These are phyloP conservation scores for Phascolomyces articulosus DNA, from an alignment of 371 early-diverging fungal species.

Conservation along the genomic window DNA sequence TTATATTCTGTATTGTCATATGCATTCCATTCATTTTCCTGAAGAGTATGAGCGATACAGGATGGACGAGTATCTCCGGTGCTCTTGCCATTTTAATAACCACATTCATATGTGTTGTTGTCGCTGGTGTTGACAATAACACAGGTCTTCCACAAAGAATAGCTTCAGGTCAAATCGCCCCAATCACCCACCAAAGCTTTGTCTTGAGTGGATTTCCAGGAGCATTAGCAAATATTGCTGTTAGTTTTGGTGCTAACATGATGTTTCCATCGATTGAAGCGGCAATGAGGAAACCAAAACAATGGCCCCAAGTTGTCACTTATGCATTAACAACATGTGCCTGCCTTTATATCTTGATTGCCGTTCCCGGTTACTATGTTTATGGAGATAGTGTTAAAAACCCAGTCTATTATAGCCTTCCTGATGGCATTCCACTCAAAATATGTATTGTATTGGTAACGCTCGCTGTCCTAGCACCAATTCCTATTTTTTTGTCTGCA, in stretches of 20 bases:
- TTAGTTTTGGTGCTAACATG: conserved; percentile 81
- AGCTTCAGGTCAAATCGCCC: neutral
- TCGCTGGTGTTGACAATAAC: conserved; percentile 27
- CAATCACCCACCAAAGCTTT: conserved; percentile 35
- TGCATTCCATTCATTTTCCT: conserved; percentile 57
- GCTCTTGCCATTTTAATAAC: conserved; percentile 52
- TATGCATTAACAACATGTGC: conserved; percentile 71
- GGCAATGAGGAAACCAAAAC: conserved; percentile 75
- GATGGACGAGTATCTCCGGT: conserved; percentile 64
- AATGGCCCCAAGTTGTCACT: conserved; percentile 71
- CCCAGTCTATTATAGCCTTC: conserved; percentile 78
- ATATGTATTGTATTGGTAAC: conserved; percentile 77
- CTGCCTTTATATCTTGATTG: conserved; percentile 74
- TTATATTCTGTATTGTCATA: conserved; percentile 59
- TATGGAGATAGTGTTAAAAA: conserved; percentile 74
- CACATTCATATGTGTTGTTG: conserved; percentile 44
- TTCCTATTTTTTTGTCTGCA: conserved; percentile 80
- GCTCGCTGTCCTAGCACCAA: conserved; percentile 76
- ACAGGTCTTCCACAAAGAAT: neutral
- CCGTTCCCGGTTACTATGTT: conserved; percentile 79
- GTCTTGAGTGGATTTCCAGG: conserved; percentile 57
- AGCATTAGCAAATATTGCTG: conserved; percentile 67
- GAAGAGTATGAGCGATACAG: conserved; percentile 64
- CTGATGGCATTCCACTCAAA: conserved; percentile 59
- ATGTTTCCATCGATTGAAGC: conserved; percentile 83